phyloP scores from a whole-genome alignment of 345 rosid genomes.

The Acer yangbiense region DNA sequence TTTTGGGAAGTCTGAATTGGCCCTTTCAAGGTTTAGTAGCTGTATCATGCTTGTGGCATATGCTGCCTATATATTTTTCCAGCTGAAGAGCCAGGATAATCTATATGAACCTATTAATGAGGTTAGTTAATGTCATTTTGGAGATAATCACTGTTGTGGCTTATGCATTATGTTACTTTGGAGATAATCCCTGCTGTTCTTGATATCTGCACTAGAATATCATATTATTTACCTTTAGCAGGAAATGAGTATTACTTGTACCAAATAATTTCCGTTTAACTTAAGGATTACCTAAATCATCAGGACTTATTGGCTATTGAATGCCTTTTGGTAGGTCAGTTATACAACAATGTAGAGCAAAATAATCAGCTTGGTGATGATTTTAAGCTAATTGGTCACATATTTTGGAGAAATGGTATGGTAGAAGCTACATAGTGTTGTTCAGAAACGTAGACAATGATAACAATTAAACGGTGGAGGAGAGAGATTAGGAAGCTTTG shows the following conservation, averaged over 20 bases:
- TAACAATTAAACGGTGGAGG: background rate
- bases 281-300: background rate
- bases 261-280: background rate
- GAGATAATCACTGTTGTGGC: background rate
- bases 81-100: constrained; percentile 40
- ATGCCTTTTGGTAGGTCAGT: background rate
- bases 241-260: background rate
- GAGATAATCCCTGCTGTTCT: background rate
- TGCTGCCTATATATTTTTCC: constrained; percentile 48
- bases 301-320: background rate
- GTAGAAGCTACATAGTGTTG: background rate
- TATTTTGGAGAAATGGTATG: background rate
- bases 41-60: constrained; percentile 55
- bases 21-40: constrained; percentile 57
- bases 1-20: constrained; percentile 56
- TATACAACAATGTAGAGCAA: no score
- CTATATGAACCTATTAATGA: constrained; percentile 23
- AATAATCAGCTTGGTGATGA: background rate
- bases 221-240: background rate
- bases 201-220: background rate
- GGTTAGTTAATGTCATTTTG: constrained; percentile 26
- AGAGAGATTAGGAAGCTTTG: background rate
- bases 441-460: background rate
- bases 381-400: background rate
- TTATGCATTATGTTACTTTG: background rate